A percentile compares a stretch with the other conserved stretches of the same genome.
phyloP scores from a whole-genome alignment of 73 alveolate species.

The Paramecium pentaurelia region DNA sequence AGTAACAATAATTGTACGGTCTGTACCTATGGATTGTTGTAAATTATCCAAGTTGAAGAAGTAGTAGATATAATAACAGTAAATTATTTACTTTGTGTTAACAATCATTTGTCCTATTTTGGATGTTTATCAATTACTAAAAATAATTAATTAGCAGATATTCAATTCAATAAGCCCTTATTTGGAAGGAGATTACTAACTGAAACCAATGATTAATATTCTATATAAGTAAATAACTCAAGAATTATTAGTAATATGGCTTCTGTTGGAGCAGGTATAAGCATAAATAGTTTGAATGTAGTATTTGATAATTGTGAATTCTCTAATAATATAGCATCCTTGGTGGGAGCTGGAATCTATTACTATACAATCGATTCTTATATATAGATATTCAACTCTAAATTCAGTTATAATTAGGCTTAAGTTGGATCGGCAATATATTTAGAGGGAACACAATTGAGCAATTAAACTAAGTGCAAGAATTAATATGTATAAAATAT shows the following conservation, averaged over 20 bases:
- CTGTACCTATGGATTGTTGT: not conserved
- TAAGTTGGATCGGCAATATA: slow-evolving; percentile 16
- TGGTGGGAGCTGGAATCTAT: slow-evolving; percentile 11
- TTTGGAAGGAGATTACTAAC: not conserved
- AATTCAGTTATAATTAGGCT: not conserved
- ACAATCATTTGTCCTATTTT: not conserved
- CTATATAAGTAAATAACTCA: not conserved
- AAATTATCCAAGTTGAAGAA: not conserved
- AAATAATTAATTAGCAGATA: not conserved
- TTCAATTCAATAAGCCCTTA: not conserved
- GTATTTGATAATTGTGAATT: not conserved
- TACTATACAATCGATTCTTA: not conserved
- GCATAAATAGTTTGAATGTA: not conserved
- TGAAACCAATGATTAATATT: not conserved
- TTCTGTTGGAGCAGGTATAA: not conserved
- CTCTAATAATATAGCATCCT: not conserved
- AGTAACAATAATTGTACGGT: not conserved
- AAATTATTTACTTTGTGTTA: not conserved
- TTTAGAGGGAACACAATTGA: not conserved
- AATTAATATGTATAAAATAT: not conserved
- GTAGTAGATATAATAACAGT: not conserved
- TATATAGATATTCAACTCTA: not conserved
- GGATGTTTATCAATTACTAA: not conserved
- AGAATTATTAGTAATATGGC: not conserved
- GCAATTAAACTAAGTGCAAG: not conserved